Base-by-base conservation (phyloP, 2,329 filamentous ascomycete species). In the Monosporascus sp. region DNA sequence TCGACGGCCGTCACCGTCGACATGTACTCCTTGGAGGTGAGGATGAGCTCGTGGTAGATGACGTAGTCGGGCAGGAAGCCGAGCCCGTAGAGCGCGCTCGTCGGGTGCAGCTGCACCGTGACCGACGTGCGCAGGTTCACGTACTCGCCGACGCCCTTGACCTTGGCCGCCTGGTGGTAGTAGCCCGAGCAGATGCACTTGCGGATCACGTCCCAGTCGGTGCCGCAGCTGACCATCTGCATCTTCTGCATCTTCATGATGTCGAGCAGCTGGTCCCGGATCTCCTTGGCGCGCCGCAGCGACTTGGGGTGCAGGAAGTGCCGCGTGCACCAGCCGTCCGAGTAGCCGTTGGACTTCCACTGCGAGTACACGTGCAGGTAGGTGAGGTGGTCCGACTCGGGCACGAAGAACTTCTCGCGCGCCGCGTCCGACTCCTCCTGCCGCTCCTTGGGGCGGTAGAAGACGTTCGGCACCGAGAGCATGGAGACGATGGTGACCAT, bases 401-500 rank as follows among this genome's bases (percentile, higher is more conserved):
- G 91, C 7, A 99, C 94, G 74, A 96, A 97, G 72, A 99, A 99
- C 71, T 97, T 97, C 69, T 99, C 94, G 27, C 93, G 85, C 36
- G 94, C 92, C 1, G 92, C 86, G 65, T 99, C 94, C 6, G 93
- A 94, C 74, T 99, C 94, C 67, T 99, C 94, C 65, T 96, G 89
- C 1, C 94, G 87, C 71, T 99, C 95, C 69, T 96, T 97, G 3
- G 94, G 94, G 7, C 95, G 85, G 74, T 97, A 97, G 73, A 97
- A 99, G 27, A 97, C 94, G 58, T 87, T 95, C 9, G 94, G 94
- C 0, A 99, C 94, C 1, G 91, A 96, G 8, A 99, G 82, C 94
- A 99, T 97, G 24, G 91, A 93, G 22, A 99, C 94, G 48, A 99
- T 97, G 0, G 92, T 97, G 22, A 97, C 83, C 88, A 99, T 97